Base-by-base conservation (phyloP, 2,329 filamentous ascomycete species). In the Talaromyces sp. region DNA sequence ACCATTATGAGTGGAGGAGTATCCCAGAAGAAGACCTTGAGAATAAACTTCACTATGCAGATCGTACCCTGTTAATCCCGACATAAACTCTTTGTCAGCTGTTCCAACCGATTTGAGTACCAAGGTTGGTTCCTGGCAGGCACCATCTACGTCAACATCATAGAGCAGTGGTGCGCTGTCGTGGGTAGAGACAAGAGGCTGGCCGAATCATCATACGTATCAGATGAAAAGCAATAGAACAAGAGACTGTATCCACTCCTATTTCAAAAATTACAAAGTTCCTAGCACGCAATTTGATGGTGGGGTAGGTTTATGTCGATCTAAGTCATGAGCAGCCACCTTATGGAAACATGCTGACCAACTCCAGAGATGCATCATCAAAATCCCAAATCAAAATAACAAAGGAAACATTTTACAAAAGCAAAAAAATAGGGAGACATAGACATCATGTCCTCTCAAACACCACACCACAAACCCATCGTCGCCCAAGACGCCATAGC, bases 401-500 rank as follows among this genome's bases (percentile, higher is more conserved):
- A 31, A 31, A 31, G 27, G 24, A 31, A 50, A 4, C 24, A 16
- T 10, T 14, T 31, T 27, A 2, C 8, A 27, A 27, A 16, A 31
- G 4, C 4, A 4, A 19, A 7, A 19, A 45, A 45, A 9, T 7
- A 22, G 1, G 16, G n/a, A 45, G 16, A 37, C 8, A 22, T 2
- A 19, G 16, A 33, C 22, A 47, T 14, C n/a, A 60, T 60, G 58
- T 43, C 35, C 8, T 22, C n/a, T n/a, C 16, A 22, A 16, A 10
- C 11, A 39, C 33, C 52, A 56, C 31, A 37, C 4, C 52, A 56
- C 33, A 52, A 35, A 43, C 35, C 31, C 22, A 62, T 62, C 47
- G 33, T 62, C 60, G 47, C 60, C 14, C 60, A 62, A 43, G 47
- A 62, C 47, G 60, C 60, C 22, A 37, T 50, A 11, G 60, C 41